Percentiles rank a stretch among this genome's conserved stretches.
These are phyloP conservation scores for Kazachstania kunashirensis DNA, from an alignment of 805 yeast species.

Conservation along the genomic window DNA sequence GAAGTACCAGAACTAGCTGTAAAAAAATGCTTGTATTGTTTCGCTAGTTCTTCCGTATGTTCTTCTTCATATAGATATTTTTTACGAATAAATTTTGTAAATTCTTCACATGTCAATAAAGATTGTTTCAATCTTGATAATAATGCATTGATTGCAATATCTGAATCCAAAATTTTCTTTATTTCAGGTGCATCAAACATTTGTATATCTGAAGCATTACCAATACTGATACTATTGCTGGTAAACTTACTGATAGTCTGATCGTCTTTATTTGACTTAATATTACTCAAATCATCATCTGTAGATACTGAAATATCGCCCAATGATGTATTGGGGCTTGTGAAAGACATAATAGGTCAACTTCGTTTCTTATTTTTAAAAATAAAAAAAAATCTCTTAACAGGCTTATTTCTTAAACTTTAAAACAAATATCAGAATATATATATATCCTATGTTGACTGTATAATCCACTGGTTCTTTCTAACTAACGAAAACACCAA, in stretches of 20 bases:
- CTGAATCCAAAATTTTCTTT: conserved; percentile 48
- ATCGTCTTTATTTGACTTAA: neutral
- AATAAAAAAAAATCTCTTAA: no score
- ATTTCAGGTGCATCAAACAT: conserved; percentile 37
- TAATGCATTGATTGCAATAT: conserved; percentile 65
- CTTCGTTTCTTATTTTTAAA: no score
- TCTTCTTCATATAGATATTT: conserved; percentile 73
- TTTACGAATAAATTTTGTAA: conserved; percentile 66
- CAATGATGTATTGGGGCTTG: neutral
- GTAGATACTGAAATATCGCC: neutral
- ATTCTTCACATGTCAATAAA: conserved; percentile 75
- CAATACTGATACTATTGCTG: neutral
- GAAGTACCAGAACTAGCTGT: conserved; percentile 12
- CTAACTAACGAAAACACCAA: no score
- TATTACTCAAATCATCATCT: neutral
- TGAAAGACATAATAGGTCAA: neutral
- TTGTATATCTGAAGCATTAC: neutral
- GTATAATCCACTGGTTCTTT: no score
- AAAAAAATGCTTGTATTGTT: conserved; percentile 47
- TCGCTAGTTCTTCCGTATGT: conserved; percentile 62
- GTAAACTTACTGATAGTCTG: neutral
- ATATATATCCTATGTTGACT: no score
- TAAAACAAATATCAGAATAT: no score
- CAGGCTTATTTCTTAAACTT: no score
- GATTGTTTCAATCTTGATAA: conserved; percentile 69